Base-by-base conservation (phyloP, 148 eudicot genomes). In the Rheum nobile region DNA sequence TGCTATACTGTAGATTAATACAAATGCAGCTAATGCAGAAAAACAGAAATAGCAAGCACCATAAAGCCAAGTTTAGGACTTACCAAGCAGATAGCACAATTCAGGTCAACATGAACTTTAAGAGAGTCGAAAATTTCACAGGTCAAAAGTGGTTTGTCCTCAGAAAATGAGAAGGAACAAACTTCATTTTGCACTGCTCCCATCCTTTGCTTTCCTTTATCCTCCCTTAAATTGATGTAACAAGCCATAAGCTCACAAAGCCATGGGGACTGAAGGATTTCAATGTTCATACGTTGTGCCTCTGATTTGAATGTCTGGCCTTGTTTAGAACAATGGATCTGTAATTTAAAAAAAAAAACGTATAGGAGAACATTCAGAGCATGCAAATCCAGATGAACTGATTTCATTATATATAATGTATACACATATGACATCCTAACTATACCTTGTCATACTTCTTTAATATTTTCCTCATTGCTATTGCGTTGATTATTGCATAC, bases 231-330 rank as follows among this genome's bases (percentile, higher is more conserved):
- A 72, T 91, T 94, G 46, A 91, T 82, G 82, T 90, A 96, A 71
- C 91, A 91, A 73, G 98, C 98, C 90, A 94, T 87, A 8, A 94
- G 92, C 83, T 94, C 97, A 73, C 93, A 87, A 37, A 94, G 89
- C 98, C 98, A 94, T 14, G 98, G 98, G 41, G 98, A 94, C 67
- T 91, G 98, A 52, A 91, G 98, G 79, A 94, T 88, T 83, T 94
- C 98, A 77, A 90, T 77, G 69, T 88, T 89, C 98, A 83, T 87
- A 57, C 88, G 69, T 68, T 88, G 97, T 29, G 91, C 97, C 65
- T 86, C 90, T n/a, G 97, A 91, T 79, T 88, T 94, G 81, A 94
- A 94, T 68, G 84, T 92, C 77, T 88, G 97, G 47, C 97, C 97
- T 87, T 89, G 96, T 75, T 88, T 91, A 43, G 97, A 94, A 75